Evolutionary conservation across 148 eudicot genomes (phyloP), one percentile per base, ranked within the genome.

Genomic region (Camellia granthamiana): DNA sequence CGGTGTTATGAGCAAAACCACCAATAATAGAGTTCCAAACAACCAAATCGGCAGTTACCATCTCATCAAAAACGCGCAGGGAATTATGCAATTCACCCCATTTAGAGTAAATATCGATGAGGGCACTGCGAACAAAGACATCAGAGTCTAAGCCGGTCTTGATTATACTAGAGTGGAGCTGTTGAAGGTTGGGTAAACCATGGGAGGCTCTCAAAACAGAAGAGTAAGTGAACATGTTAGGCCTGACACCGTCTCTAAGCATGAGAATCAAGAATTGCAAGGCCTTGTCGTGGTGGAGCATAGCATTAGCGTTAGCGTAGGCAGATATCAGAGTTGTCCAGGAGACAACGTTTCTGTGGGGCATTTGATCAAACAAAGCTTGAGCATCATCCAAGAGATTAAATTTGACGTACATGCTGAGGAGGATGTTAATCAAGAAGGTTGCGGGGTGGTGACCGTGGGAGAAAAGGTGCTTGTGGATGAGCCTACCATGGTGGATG

Each of bases 291-390:
- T 74, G 55, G 23, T 74, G 55, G 21, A 38, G 63, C 64, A 6
- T 74, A 21, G 77, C 46, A 7, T 74, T 74, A 38, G 77, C n/a
- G 12, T 74, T 74, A 38, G 77, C n/a, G 3, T 74, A 74, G 47
- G 21, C 77, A 74, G 77, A 63, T 54, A 74, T 74, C 77, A 74
- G 55, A 3, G 77, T 74, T 41, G 77, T 74, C 77, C 77, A 74
- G 13, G 77, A 74, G 21, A 74, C 77, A 6, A 74, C 77, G 56
- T 55, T 74, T 74, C 64, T 74, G 41, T 74, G 47, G n/a, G 64
- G 46, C 77, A 74, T 74, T 74, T 74, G 44, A 54, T 55, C 77
- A n/a, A 74, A 74, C 77, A 74, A 42, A 2, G 30, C 19, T 55
- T 74, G 63, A 6, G 77, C 77, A 23, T 55, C 64, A 56, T 38